Base-by-base conservation (phyloP, 2,329 filamentous ascomycete species). In the Nemania serpens region DNA sequence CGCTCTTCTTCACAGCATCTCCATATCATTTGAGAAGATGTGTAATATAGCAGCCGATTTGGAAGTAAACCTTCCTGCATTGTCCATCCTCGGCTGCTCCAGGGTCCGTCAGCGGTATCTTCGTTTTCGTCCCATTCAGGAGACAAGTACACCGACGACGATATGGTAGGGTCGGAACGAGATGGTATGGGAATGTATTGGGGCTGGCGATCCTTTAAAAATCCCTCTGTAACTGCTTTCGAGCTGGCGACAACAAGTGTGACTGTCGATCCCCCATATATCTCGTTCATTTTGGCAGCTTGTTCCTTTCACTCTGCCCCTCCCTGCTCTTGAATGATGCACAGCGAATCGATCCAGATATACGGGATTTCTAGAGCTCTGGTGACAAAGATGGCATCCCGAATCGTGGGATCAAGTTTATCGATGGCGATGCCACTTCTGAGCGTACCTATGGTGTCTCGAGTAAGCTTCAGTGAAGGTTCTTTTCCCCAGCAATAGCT, bases 61-160 rank as follows among this genome's bases (percentile, higher is more conserved):
- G 43, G 43, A 33, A 47, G 43, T 33, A 47, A 47, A 17, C 43
- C 43, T 47, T 47, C 43, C 43, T 47, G 43, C 43, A 47, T 47
- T 47, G 43, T 47, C 43, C 43, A 47, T 33, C 43, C 43, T 17
- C 43, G 20, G 5, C 11, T 33, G 43, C 43, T 47, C 43, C 43
- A 47, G n/a, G 43, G 43, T 17, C 43, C 43, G 15, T 10, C 13
- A 47, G 12, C 43, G n/a, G 22, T 29, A 47, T 47, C 43, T 47
- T 33, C 43, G 1, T 47, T 33, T 33, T 47, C 9, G 20, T 29
- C 43, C 43, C 43, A 47, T 47, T 47, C 43, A 47, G 20, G 25
- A 20, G 43, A 47, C 22, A 47, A 47, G 12, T 33, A 47, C 22
- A 33, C 3, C 22, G 29, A 3, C 25, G 12, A 11, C 11, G 12